Conservation (phyloP, 495 filamentous ascomycete genomes). For the Pyrenula aspistea region DNA sequence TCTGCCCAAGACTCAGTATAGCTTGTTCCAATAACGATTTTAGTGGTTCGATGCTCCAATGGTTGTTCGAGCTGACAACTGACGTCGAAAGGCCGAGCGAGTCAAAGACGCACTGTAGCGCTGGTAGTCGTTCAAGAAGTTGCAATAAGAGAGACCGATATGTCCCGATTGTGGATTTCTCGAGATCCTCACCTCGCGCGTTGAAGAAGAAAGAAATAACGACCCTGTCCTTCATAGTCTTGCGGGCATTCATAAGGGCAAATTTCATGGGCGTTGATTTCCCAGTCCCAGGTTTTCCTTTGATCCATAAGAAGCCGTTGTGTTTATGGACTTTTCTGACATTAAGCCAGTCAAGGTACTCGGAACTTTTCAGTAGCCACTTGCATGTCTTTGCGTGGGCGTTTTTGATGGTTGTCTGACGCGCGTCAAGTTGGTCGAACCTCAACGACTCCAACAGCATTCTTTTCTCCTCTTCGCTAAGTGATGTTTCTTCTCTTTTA, state of each 20-base stretch:
- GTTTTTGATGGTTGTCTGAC: constrained; percentile 9
- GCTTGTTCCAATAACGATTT: constrained; percentile 16
- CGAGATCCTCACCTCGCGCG: constrained; percentile 26
- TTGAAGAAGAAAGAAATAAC: constrained; percentile 32
- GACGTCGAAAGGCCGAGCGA: background rate
- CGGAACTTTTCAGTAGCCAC: constrained; percentile 19
- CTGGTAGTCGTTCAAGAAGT: constrained; percentile 13
- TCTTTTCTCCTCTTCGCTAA: constrained; percentile 2
- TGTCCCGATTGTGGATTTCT: constrained; percentile 33
- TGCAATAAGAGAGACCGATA: constrained; percentile 28
- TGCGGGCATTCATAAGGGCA: constrained; percentile 7
- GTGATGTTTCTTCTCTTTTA: background rate
- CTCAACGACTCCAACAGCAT: constrained; percentile 7
- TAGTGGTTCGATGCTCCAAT: constrained; percentile 16
- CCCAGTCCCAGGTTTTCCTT: constrained; percentile 34
- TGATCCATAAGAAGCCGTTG: constrained; percentile 29
- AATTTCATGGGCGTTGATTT: constrained; percentile 33
- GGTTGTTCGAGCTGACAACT: background rate
- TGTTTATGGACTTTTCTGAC: constrained; percentile 12
- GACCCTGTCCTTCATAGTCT: background rate
- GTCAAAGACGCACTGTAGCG: constrained; percentile 12
- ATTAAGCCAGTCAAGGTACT: constrained; percentile 20
- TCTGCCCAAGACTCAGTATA: constrained; percentile 14
- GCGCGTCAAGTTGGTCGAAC: constrained; percentile 14
- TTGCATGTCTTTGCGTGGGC: constrained; percentile 21